Percentiles rank a stretch among this genome's conserved stretches.
phyloP scores from a whole-genome alignment of 2,329 filamentous ascomycete genomes.

The Paracoccidioides lutzii region DNA sequence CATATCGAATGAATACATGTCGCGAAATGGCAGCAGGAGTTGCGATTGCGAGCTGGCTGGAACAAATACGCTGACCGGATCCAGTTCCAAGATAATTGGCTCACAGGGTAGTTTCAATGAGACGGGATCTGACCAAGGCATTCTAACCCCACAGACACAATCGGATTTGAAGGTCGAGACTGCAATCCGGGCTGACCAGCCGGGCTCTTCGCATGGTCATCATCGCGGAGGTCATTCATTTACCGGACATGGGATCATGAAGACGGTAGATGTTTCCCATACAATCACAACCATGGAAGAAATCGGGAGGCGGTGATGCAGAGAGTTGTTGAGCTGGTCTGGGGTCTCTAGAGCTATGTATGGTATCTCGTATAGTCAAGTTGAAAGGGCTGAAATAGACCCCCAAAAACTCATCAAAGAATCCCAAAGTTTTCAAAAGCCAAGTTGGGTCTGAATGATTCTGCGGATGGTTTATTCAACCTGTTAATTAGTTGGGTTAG shows the following conservation, averaged over 20 bases:
- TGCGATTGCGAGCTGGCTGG: conserved; percentile 2
- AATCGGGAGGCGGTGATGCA: neutral
- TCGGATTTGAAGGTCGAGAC: conserved; percentile 19
- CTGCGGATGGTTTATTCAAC: too few species aligned
- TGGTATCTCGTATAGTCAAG: neutral
- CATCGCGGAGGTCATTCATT: conserved; percentile 1
- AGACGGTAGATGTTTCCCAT: conserved; percentile 19
- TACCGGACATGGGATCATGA: conserved; percentile 17
- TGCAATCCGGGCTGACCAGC: conserved; percentile 13
- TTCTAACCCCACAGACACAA: conserved; percentile 17
- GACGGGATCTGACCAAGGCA: conserved; percentile 16
- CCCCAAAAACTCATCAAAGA: too few species aligned
- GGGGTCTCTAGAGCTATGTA: neutral
- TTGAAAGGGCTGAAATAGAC: too few species aligned
- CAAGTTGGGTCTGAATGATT: too few species aligned
- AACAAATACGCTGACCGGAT: neutral
- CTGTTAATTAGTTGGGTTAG: too few species aligned
- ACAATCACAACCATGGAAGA: conserved; percentile 4
- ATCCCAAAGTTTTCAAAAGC: too few species aligned
- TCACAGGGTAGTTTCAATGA: conserved; percentile 5
- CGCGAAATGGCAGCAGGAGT: conserved; percentile 7
- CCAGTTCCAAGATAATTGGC: neutral
- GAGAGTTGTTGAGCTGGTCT: neutral
- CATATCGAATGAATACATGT: conserved; percentile 22
- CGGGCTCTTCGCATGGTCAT: neutral